Percentiles rank a stretch among this genome's conserved stretches.
These are phyloP conservation scores for Claviceps pusilla DNA, from an alignment of 2,329 filamentous ascomycete genomes.

Conservation along the genomic window DNA sequence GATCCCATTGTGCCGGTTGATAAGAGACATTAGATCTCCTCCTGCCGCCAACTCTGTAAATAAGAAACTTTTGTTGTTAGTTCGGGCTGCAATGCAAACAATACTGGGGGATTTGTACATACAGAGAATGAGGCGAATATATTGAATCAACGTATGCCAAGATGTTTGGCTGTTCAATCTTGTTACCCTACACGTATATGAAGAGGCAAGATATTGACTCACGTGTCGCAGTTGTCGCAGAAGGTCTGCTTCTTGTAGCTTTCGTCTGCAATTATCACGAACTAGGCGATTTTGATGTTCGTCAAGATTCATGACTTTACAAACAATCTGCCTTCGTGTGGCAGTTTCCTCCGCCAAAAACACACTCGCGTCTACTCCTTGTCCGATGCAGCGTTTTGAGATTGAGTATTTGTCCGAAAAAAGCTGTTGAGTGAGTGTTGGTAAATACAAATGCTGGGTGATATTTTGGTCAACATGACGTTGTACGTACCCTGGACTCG, in stretches of 20 bases:
- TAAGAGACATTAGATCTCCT: slow-evolving; percentile 37
- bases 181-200: slow-evolving; percentile 3
- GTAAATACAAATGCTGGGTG: neutral
- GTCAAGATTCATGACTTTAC: slow-evolving; percentile 47
- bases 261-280: slow-evolving; percentile 19
- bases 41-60: slow-evolving; percentile 43
- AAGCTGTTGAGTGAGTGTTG: slow-evolving; percentile 7
- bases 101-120: slow-evolving; percentile 8
- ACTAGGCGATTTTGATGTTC: slow-evolving; percentile 12
- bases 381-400: slow-evolving; percentile 21
- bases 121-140: slow-evolving; percentile 32
- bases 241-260: slow-evolving; percentile 36
- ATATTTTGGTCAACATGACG: neutral
- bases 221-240: slow-evolving; percentile 40
- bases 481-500: slow-evolving; percentile 18
- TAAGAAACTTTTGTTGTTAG: slow-evolving; percentile 27
- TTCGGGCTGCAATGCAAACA: neutral
- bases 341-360: slow-evolving; percentile 29
- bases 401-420: slow-evolving; percentile 21
- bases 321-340: slow-evolving; percentile 47
- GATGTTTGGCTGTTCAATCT: slow-evolving; percentile 34
- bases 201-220: slow-evolving; percentile 10
- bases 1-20: slow-evolving; percentile 18
- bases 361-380: slow-evolving; percentile 23
- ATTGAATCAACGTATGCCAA: slow-evolving; percentile 36